Evolutionary conservation across 805 yeast genomes (phyloP).

Genomic region (Tetrapisispora phaffii): DNA sequence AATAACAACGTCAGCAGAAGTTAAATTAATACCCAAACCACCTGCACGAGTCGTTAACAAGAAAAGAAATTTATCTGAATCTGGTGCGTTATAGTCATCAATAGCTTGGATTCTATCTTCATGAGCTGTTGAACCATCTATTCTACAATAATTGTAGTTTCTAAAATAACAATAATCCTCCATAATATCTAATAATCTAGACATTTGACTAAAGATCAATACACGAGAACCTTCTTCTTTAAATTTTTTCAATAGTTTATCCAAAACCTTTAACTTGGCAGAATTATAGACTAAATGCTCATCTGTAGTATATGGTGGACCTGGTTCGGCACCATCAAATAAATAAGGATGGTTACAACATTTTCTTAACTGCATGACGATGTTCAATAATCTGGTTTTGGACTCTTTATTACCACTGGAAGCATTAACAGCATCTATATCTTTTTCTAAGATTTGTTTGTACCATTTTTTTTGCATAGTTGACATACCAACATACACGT

Average conservation of each 20-base stretch:
- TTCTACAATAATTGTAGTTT: constrained; percentile 62
- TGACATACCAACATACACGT: constrained; percentile 64
- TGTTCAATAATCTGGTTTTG: constrained; percentile 64
- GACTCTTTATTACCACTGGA: constrained; percentile 65
- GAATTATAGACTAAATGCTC: constrained; percentile 71
- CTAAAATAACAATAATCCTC: constrained; percentile 72
- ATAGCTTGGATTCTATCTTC: constrained; percentile 65
- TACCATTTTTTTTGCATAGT: constrained; percentile 77
- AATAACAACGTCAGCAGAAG: constrained; percentile 71
- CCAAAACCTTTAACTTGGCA: constrained; percentile 62
- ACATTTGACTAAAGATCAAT: constrained; percentile 74
- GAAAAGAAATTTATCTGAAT: constrained; percentile 60
- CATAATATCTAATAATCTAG: constrained; percentile 67
- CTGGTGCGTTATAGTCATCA: constrained; percentile 73
- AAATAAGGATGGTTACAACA: constrained; percentile 81
- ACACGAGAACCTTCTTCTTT: constrained; percentile 67
- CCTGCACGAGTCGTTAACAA: constrained; percentile 80
- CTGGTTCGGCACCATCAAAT: constrained; percentile 84
- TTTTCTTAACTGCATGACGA: constrained; percentile 77
- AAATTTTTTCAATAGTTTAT: constrained; percentile 51
- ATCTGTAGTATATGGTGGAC: constrained; percentile 80
- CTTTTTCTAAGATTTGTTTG: constrained; percentile 65
- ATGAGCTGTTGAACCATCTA: constrained; percentile 78
- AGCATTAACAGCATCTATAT: constrained; percentile 79
- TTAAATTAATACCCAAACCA: constrained; percentile 77